Conservation (phyloP, 306 rosid species). For the Quercus agrifolia region DNA sequence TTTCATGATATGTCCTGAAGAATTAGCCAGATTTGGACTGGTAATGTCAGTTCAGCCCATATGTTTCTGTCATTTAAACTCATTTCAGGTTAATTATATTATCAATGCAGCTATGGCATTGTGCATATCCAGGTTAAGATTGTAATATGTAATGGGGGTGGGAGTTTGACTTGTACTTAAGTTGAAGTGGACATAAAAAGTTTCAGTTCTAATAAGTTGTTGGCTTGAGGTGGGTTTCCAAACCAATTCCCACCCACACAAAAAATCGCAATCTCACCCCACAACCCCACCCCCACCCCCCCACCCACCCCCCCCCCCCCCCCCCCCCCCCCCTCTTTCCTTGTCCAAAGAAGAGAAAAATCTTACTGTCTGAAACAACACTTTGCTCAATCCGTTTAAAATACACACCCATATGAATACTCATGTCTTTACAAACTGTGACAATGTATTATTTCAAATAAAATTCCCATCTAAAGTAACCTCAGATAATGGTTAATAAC, state of each 20-base stretch:
- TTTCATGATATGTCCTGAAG: slow-evolving; percentile 42
- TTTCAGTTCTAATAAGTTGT: neutral
- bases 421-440: too few relatives aligned
- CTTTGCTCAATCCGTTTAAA: too few relatives aligned
- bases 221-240: neutral
- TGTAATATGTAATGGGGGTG: neutral
- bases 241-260: neutral
- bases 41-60: neutral
- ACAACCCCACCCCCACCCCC: fast-evolving
- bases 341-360: too few relatives aligned
- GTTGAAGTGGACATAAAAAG: too few relatives aligned
- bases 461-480: too few relatives aligned
- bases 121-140: neutral
- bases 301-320: fast-evolving
- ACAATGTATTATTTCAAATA: too few relatives aligned
- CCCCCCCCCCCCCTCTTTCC: too few relatives aligned
- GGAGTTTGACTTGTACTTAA: neutral
- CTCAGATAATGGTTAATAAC: too few relatives aligned
- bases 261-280: neutral
- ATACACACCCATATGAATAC: too few relatives aligned
- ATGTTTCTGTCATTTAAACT: neutral
- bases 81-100: neutral
- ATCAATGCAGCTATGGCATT: neutral
- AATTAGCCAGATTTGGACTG: neutral
- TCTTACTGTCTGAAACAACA: too few relatives aligned